Conservation (phyloP, 495 filamentous ascomycete species). For the Penicillium canescens region DNA sequence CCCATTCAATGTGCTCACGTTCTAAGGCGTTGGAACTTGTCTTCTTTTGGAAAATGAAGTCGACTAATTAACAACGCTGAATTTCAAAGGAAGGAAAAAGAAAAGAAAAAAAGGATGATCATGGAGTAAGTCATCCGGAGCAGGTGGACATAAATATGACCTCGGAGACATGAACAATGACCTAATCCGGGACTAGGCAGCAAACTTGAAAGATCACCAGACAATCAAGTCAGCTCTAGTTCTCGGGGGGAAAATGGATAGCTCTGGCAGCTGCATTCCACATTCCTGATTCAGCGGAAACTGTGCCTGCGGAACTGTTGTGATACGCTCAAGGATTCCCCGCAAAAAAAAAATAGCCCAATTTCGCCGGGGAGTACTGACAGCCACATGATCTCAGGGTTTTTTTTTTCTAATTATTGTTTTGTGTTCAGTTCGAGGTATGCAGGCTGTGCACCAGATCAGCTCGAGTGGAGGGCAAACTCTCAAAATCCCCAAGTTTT, state of each 20-base stretch:
- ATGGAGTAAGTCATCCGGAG: constrained; percentile 8
- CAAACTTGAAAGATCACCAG: constrained; percentile 6
- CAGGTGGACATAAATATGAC: constrained; percentile 13
- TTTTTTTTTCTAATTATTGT: not conserved
- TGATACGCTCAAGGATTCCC: constrained; percentile 38
- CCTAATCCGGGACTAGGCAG: constrained; percentile 12
- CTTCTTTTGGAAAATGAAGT: not conserved
- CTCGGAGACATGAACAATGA: constrained; percentile 12
- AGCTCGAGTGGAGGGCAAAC: constrained; percentile 7
- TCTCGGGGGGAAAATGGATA: constrained; percentile 12
- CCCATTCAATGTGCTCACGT: constrained; percentile 10
- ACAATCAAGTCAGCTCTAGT: constrained; percentile 15
- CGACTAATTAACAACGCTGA: constrained; percentile 1
- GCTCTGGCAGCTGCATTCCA: constrained; percentile 22
- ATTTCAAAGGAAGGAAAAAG: constrained; percentile 9
- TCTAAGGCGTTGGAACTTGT: not conserved
- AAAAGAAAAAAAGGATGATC: constrained; percentile 14
- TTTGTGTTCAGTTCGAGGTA: not conserved
- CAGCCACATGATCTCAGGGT: constrained; percentile 11
- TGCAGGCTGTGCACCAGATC: constrained; percentile 11
- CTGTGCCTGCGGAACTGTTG: constrained; percentile 18
- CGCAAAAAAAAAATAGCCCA: constrained; percentile 22
- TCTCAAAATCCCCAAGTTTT: not conserved
- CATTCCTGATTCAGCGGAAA: constrained; percentile 23
- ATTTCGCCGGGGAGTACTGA: constrained; percentile 10